phyloP scores from a whole-genome alignment of 2,329 filamentous ascomycete genomes.

The Aspergillus melleus region DNA sequence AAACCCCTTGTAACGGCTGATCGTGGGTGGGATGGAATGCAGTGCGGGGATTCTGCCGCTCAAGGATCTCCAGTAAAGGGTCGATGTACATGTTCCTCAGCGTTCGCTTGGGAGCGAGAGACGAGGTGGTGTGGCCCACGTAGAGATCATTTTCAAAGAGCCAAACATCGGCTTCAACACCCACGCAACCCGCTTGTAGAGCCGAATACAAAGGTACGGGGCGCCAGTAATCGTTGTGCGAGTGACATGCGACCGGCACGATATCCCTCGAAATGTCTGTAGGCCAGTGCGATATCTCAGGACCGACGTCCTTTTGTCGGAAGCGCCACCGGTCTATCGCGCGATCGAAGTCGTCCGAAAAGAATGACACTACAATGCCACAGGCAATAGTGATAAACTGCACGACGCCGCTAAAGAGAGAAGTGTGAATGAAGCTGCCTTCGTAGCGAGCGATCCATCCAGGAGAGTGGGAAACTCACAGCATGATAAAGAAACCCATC shows the following conservation, averaged over 20 bases:
- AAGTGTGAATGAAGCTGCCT: conserved; percentile 3
- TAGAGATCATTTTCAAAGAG: conserved; percentile 54
- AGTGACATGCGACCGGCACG: conserved; percentile 53
- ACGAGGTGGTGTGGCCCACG: conserved; percentile 54
- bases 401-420: conserved; percentile 36
- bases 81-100: conserved; percentile 55
- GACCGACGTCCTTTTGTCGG: conserved; percentile 36
- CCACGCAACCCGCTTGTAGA: conserved; percentile 54
- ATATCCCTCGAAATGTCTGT: conserved; percentile 54
- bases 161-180: conserved; percentile 61
- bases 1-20: conserved; percentile 48
- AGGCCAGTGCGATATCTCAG: conserved; percentile 43
- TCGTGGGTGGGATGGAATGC: conserved; percentile 33
- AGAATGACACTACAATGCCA: conserved; percentile 41
- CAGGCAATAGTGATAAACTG: conserved; percentile 42
- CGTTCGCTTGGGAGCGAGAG: conserved; percentile 49
- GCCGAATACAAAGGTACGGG: conserved; percentile 57
- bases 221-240: conserved; percentile 62
- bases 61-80: conserved; percentile 51
- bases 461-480: conserved; percentile 25
- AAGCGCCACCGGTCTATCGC: conserved; percentile 43
- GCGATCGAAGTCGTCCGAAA: conserved; percentile 43
- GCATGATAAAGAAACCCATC: conserved; percentile 32
- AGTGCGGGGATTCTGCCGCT: conserved; percentile 49
- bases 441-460: not conserved